phyloP scores from a whole-genome alignment of 345 rosid species.

The Arabidopsis arenosa region DNA sequence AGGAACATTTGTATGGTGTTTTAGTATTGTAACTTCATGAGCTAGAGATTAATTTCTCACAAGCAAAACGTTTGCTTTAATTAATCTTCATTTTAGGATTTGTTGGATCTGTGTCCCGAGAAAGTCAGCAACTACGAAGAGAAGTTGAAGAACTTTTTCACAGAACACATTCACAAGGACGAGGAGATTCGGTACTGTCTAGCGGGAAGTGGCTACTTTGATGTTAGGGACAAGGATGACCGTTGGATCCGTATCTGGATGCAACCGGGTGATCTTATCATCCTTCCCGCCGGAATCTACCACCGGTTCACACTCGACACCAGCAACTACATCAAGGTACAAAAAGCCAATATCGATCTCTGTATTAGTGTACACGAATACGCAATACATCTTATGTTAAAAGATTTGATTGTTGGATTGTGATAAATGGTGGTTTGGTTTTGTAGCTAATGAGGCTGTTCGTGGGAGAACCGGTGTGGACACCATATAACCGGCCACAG shows the following conservation, averaged over 20 bases:
- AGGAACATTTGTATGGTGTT: neutral
- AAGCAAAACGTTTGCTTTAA: neutral
- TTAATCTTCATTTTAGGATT: conserved; percentile 53
- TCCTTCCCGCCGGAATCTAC: conserved; percentile 84
- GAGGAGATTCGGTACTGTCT: conserved; percentile 92
- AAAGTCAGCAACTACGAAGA: conserved; percentile 82
- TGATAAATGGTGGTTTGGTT: conserved; percentile 3
- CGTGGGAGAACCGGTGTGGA: conserved; percentile 87
- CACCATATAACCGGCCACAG: conserved; percentile 80
- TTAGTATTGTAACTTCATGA: neutral
- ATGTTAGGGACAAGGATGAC: conserved; percentile 79
- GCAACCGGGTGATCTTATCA: conserved; percentile 77
- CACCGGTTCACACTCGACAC: conserved; percentile 92
- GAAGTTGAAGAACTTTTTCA: conserved; percentile 84
- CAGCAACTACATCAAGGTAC: conserved; percentile 73
- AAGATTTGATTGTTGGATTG: conserved; percentile 6
- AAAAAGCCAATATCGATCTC: neutral
- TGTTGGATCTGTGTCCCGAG: conserved; percentile 84
- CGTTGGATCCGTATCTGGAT: conserved; percentile 81
- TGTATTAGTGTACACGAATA: neutral
- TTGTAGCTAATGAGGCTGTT: conserved; percentile 85
- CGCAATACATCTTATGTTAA: neutral
- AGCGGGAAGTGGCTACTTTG: conserved; percentile 86
- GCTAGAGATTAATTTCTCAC: neutral
- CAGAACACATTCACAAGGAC: conserved; percentile 86